Evolutionary conservation across 768 basidiomycete species (phyloP).

Genomic region (Saitozyma podzolica): DNA sequence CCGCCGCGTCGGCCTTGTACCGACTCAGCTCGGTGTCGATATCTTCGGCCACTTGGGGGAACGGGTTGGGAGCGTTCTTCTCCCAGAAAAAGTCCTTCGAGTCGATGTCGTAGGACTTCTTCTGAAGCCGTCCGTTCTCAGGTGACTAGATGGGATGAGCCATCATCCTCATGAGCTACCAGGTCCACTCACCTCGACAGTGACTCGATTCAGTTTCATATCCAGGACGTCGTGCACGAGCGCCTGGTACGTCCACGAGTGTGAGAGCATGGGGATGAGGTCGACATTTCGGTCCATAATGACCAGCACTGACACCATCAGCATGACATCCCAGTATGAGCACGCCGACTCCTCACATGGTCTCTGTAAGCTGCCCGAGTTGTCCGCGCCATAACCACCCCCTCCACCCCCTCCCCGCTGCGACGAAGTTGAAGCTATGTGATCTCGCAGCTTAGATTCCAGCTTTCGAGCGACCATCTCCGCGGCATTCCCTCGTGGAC

Average conservation of each 20-base stretch:
- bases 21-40: conserved; percentile 88
- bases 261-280: conserved; percentile 85
- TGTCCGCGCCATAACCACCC: conserved; percentile 74
- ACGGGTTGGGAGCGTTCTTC: conserved; percentile 90
- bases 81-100: conserved; percentile 99
- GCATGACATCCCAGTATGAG: neutral
- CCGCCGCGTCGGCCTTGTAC: conserved; percentile 92
- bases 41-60: conserved; percentile 97
- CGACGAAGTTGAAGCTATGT: conserved; percentile 60
- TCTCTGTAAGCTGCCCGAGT: conserved; percentile 79
- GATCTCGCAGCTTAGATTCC: conserved; percentile 85
- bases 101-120: conserved; percentile 88
- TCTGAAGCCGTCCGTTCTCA: conserved; percentile 61
- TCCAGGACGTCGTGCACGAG: conserved; percentile 96
- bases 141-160: conserved; percentile 53
- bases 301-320: conserved; percentile 67
- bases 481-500: conserved; percentile 92
- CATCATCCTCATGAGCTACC: neutral
- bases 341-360: conserved; percentile 62
- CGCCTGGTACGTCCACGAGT: conserved; percentile 99
- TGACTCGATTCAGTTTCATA: conserved; percentile 93
- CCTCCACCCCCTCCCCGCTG: conserved; percentile 52
- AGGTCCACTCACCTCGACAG: conserved; percentile 59
- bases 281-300: conserved; percentile 94
- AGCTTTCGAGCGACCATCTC: conserved; percentile 99